Conservation (phyloP, 495 filamentous ascomycete genomes). For the Neurospora hispaniola region DNA sequence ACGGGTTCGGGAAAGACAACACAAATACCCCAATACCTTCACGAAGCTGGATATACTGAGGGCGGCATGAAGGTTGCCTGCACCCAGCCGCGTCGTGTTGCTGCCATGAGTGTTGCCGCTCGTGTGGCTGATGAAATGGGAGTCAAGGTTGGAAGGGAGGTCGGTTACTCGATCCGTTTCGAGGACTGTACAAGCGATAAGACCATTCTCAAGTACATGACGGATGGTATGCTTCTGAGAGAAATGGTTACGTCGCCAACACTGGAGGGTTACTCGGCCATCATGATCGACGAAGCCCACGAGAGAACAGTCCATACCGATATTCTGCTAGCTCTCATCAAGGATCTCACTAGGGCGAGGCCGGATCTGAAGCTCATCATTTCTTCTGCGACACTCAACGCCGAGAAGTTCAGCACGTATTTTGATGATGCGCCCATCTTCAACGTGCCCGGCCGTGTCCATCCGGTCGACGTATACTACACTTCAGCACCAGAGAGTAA, state of each 20-base stretch:
- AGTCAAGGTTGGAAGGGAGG: constrained; percentile 80
- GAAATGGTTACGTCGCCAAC: constrained; percentile 89
- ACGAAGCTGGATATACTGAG: constrained; percentile 83
- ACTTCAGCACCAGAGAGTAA: constrained; percentile 89
- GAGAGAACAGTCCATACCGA: constrained; percentile 88
- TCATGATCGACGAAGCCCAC: constrained; percentile 98
- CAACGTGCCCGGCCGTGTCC: constrained; percentile 85
- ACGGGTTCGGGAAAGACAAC: constrained; percentile 87
- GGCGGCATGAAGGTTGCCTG: constrained; percentile 61
- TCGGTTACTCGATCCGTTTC: constrained; percentile 93
- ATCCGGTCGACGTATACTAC: constrained; percentile 88
- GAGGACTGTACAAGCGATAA: constrained; percentile 91
- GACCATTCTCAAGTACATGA: constrained; percentile 94
- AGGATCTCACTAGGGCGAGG: constrained; percentile 78
- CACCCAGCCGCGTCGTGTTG: constrained; percentile 89
- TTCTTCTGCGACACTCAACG: constrained; percentile 91
- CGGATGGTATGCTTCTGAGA: constrained; percentile 89
- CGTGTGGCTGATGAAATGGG: constrained; percentile 95
- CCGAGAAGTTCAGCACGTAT: constrained; percentile 83
- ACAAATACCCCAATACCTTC: constrained; percentile 78
- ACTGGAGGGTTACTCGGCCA: constrained; percentile 68
- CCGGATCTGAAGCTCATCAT: constrained; percentile 89
- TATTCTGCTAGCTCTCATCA: constrained; percentile 80
- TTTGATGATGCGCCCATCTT: constrained; percentile 95
- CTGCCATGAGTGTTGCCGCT: constrained; percentile 89